Conservation (phyloP, 2,329 filamentous ascomycete species). For the Hymenoscyphus infarciens region DNA sequence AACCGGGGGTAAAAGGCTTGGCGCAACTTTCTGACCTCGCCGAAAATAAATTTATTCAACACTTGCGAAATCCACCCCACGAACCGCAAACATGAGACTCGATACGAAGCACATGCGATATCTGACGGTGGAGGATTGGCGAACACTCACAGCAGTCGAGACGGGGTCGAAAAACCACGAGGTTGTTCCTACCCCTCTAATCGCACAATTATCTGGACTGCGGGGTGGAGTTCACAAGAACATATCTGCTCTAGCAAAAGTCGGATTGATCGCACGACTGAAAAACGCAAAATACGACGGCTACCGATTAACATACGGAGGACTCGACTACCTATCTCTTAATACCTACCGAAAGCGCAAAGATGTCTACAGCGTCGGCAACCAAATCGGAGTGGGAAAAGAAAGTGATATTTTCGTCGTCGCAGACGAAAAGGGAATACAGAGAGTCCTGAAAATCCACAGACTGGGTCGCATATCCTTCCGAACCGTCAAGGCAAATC, state of each 20-base stretch:
- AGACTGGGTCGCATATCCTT: constrained; percentile 94
- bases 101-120: constrained; percentile 93
- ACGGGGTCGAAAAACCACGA: constrained; percentile 95
- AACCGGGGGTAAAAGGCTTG: constrained; percentile 18
- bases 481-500: constrained; percentile 90
- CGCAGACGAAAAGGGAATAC: constrained; percentile 71
- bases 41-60: constrained; percentile 1
- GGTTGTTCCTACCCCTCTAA: constrained; percentile 86
- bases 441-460: constrained; percentile 92
- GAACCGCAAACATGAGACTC: constrained; percentile 69
- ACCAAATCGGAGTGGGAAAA: constrained; percentile 92
- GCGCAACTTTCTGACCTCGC: not conserved
- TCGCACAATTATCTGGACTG: constrained; percentile 77
- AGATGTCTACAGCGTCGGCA: constrained; percentile 86
- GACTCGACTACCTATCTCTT: constrained; percentile 94
- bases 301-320: constrained; percentile 93
- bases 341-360: constrained; percentile 80
- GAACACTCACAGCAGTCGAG: constrained; percentile 89
- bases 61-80: not conserved
- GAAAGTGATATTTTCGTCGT: constrained; percentile 97
- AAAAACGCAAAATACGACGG: constrained; percentile 98
- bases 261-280: constrained; percentile 82
- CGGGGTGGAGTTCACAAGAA: constrained; percentile 79
- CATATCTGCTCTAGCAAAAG: constrained; percentile 89
- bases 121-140: constrained; percentile 89